These are phyloP conservation scores for Microstegium vimineum DNA, from an alignment of 176 grass and related monocot species.

Conservation along the genomic window DNA sequence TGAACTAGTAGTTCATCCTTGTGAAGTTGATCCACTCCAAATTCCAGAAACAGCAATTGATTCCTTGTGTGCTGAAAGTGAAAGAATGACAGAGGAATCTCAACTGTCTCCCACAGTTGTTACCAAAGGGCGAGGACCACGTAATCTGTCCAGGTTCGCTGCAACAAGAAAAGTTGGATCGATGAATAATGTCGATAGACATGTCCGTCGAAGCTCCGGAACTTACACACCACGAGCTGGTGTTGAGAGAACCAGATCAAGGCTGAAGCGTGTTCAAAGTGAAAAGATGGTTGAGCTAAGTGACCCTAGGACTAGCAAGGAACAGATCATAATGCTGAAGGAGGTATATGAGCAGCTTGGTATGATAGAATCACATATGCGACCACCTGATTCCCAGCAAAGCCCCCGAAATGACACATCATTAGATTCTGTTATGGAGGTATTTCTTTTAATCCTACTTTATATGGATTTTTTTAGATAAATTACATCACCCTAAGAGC, in stretches of 20 bases:
- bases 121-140: constrained; percentile 19
- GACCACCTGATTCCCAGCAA: constrained; percentile 32
- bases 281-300: constrained; percentile 50
- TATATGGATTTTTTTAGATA: neutral
- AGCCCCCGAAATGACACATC: constrained; percentile 41
- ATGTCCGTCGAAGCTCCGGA: constrained; percentile 5
- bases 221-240: constrained; percentile 37
- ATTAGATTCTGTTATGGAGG: constrained; percentile 73
- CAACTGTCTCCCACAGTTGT: neutral
- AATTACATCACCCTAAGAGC: neutral
- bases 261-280: constrained; percentile 57
- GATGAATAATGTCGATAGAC: constrained; percentile 41
- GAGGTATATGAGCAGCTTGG: constrained; percentile 73
- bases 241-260: constrained; percentile 54
- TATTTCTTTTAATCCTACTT: constrained; percentile 33
- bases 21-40: constrained; percentile 25
- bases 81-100: constrained; percentile 26
- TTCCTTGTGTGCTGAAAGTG: constrained; percentile 14
- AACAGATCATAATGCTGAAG: constrained; percentile 71
- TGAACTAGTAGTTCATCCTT: constrained; percentile 24
- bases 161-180: constrained; percentile 36
- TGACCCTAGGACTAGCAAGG: constrained; percentile 32
- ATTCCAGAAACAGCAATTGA: constrained; percentile 31
- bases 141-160: constrained; percentile 24
- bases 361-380: constrained; percentile 66